Base-by-base conservation (phyloP, 208 protist species). In the Leishmania aethiopica region DNA sequence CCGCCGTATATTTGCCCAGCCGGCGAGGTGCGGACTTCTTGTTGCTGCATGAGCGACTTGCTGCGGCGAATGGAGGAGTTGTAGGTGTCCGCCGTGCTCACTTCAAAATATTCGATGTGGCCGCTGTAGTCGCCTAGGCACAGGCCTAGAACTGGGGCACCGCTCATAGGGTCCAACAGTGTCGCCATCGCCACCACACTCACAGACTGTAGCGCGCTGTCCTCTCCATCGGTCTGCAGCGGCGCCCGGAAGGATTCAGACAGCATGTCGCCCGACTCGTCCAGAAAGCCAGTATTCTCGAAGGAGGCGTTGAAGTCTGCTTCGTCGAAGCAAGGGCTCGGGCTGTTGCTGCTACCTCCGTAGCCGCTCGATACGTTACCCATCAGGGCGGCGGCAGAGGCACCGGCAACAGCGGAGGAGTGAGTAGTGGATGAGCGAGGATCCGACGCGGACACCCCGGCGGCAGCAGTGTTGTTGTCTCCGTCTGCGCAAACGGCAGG, bases 91-190 rank as follows among this genome's bases (percentile, higher is more conserved):
- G 73, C 86, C 1, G 88, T 84, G 71, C 85, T 90, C 70, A 96
- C 83, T 84, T 97, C 93, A 62, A 92, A 92, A 77, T 97, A 97
- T 84, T 94, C 89, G 2, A 97, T 89, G 71, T 93, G 88, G 40
- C 94, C 93, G 80, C 86, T 96, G 81, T 85, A 92, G 78, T 97
- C 94, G n/a, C 94, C 94, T 3, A 97, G 60, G 80, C 90, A 94
- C 47, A 97, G 47, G 7, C 90, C 88, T 37, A 97, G 75, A 60
- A 93, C 87, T 42, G 94, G 90, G 11, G 83, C 81, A 1, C 91
- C 93, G 75, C 90, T 92, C 55, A 93, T 85, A n/a, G 92, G 90
- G 80, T 96, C 93, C 35, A 92, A 87, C 70, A 97, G 71, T 40
- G 92, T 93, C 7, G 90, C 91, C 80, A 97, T 88, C 17, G 90